Conservation (phyloP, 331 rosid genomes). For the Quercus lobata region DNA sequence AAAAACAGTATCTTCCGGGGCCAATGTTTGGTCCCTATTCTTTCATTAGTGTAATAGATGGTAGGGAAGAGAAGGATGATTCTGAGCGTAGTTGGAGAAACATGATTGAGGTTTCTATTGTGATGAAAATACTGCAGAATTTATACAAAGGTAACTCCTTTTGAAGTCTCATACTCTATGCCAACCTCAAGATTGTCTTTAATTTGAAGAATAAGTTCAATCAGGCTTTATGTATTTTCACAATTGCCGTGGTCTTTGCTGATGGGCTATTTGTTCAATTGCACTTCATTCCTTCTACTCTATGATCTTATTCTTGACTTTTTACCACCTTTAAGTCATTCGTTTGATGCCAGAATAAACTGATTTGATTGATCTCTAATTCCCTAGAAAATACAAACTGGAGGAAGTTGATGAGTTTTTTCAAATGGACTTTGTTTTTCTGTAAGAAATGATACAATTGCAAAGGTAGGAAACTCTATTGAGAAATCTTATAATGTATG, state of each 20-base stretch:
- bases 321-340: background rate
- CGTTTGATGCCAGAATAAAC: background rate
- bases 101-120: constrained; percentile 65
- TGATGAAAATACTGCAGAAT: constrained; percentile 33
- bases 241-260: no score
- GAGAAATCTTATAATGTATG: no score
- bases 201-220: no score
- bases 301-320: background rate
- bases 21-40: constrained; percentile 70
- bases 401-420: background rate
- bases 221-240: no score
- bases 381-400: background rate
- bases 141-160: constrained; percentile 47
- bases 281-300: background rate
- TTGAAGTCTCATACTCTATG: background rate
- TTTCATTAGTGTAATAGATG: constrained; percentile 50
- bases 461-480: no score
- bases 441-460: no score
- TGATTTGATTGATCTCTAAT: background rate
- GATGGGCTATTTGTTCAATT: background rate
- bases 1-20: constrained; percentile 40
- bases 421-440: background rate
- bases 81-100: constrained; percentile 55
- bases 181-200: no score
- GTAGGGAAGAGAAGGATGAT: constrained; percentile 57